These are phyloP conservation scores for Onygena corvina DNA, from an alignment of 2,329 filamentous ascomycete species.

Conservation along the genomic window DNA sequence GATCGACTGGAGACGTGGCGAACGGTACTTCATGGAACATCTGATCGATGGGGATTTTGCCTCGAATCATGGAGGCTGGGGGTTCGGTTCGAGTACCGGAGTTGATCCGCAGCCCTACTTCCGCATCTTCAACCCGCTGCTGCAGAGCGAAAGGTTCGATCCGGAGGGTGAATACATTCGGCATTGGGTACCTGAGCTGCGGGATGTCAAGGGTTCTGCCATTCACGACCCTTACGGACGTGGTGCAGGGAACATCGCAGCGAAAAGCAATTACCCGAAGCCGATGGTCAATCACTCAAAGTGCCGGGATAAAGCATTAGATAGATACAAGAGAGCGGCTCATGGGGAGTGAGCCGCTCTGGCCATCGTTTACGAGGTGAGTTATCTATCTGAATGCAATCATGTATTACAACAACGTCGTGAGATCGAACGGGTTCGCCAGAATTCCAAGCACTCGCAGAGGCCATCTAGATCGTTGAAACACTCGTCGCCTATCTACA, in stretches of 20 bases:
- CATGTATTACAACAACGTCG: too few relatives aligned
- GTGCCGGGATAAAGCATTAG: constrained; percentile 54
- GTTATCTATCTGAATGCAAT: too few relatives aligned
- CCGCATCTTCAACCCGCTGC: constrained; percentile 72
- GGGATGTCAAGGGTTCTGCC: constrained; percentile 49
- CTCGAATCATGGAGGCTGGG: constrained; percentile 63
- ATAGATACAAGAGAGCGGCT: constrained; percentile 41
- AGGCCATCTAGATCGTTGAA: too few relatives aligned
- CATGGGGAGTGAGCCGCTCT: too few relatives aligned
- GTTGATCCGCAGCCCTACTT: constrained; percentile 87
- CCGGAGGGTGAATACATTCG: constrained; percentile 65
- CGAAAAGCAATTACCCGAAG: constrained; percentile 59
- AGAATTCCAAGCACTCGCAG: too few relatives aligned
- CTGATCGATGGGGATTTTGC: constrained; percentile 70
- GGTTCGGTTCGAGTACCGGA: constrained; percentile 54
- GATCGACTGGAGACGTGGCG: constrained; percentile 72
- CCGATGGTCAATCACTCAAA: constrained; percentile 63
- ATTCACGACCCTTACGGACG: constrained; percentile 71
- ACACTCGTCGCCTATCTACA: too few relatives aligned
- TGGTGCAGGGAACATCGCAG: constrained; percentile 47
- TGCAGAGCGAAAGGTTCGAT: constrained; percentile 82
- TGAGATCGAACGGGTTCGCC: too few relatives aligned
- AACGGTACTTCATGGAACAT: constrained; percentile 70
- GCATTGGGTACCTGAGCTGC: constrained; percentile 68
- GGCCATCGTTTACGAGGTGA: too few relatives aligned